Evolutionary conservation across 2,329 filamentous ascomycete genomes (phyloP).

Genomic region (Aspergillus felis): DNA sequence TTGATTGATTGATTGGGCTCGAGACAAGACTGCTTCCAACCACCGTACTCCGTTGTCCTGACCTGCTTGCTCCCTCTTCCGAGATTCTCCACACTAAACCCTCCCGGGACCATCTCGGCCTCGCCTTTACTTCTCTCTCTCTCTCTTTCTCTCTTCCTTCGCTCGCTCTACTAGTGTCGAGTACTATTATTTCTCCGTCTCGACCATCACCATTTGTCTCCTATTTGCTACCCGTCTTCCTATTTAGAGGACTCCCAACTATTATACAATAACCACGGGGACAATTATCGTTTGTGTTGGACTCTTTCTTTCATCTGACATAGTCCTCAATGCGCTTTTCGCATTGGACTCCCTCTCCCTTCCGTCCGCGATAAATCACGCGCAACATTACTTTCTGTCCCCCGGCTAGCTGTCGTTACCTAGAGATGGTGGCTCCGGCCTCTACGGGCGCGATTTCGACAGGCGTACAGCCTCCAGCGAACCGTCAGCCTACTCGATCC

Average conservation of each 20-base stretch:
- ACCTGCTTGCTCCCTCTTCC: conserved; percentile 12
- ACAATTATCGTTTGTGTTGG: background rate
- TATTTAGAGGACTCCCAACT: background rate
- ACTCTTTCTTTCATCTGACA: conserved; percentile 15
- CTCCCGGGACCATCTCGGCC: conserved; percentile 21
- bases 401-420: conserved; percentile 12
- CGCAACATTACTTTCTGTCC: conserved; percentile 15
- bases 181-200: conserved; percentile 7
- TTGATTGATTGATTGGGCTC: background rate
- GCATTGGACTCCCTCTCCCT: conserved; percentile 24
- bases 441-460: conserved; percentile 37
- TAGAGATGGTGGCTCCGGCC: conserved; percentile 45
- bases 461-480: conserved; percentile 30
- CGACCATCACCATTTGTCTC: conserved; percentile 2
- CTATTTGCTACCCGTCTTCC: background rate
- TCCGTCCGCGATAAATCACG: conserved; percentile 27
- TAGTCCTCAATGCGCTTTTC: conserved; percentile 33
- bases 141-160: conserved; percentile 4
- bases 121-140: conserved; percentile 14
- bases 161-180: conserved; percentile 8
- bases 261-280: background rate
- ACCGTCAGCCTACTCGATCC: conserved; percentile 35
- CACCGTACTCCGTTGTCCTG: background rate
- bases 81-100: conserved; percentile 24
- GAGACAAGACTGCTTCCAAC: background rate